These are phyloP conservation scores for Exophiala sp. DNA, from an alignment of 2,329 filamentous ascomycete species.

Conservation along the genomic window DNA sequence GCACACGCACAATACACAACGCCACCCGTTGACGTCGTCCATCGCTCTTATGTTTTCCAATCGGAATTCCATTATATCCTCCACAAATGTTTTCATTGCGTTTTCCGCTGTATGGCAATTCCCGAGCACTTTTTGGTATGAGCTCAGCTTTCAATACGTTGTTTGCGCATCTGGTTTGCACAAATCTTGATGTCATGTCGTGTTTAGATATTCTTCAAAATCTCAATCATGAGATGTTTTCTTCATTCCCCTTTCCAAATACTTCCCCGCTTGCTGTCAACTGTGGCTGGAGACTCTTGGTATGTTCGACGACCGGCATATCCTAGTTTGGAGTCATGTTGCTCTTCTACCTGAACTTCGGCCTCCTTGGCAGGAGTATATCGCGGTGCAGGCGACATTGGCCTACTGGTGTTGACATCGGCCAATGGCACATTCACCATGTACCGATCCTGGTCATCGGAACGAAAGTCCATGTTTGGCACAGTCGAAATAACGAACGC, in stretches of 20 bases:
- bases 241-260: conserved; percentile 14
- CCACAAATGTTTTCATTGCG: conserved; percentile 18
- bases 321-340: conserved; percentile 42
- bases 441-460: conserved; percentile 27
- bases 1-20: conserved; percentile 21
- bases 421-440: conserved; percentile 39
- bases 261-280: conserved; percentile 19
- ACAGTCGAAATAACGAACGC: conserved; percentile 15
- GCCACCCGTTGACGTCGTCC: conserved; percentile 16
- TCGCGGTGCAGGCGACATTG: conserved; percentile 27
- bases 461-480: conserved; percentile 19
- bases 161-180: not conserved
- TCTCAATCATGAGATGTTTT: conserved; percentile 5
- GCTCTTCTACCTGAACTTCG: conserved; percentile 28
- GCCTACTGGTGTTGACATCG: conserved; percentile 26
- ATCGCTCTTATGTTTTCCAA: conserved; percentile 8
- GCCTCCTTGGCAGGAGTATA: conserved; percentile 27
- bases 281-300: conserved; percentile 28
- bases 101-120: conserved; percentile 15
- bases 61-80: conserved; percentile 22
- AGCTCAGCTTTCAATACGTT: not conserved
- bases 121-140: not conserved
- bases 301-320: conserved; percentile 40
- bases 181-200: not conserved
- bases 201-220: conserved; percentile 1